Percentiles rank a stretch among this genome's conserved stretches.
Evolutionary conservation across 306 rosid species (phyloP).

Genomic region (Cucurbita argyrosperma): DNA sequence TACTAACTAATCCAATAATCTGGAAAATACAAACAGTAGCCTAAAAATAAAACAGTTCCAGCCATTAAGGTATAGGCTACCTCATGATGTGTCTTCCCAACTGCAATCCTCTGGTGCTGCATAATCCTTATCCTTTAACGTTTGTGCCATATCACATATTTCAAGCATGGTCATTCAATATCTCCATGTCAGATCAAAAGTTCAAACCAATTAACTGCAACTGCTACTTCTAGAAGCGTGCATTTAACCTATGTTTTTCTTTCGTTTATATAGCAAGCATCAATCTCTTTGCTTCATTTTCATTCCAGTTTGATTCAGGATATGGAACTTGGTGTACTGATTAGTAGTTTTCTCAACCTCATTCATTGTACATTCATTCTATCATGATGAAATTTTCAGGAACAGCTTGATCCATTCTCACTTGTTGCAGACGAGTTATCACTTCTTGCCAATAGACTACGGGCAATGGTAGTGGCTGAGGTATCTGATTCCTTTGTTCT

Average conservation of each 20-base stretch:
- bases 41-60: background rate
- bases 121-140: background rate
- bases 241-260: background rate
- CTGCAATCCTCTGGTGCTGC: background rate
- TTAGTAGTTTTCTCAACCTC: background rate
- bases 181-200: background rate
- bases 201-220: background rate
- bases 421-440: conserved; percentile 86
- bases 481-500: conserved; percentile 27
- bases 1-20: background rate
- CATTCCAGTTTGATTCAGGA: background rate
- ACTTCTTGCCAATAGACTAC: conserved; percentile 54
- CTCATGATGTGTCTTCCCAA: background rate
- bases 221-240: background rate
- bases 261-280: background rate
- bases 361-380: background rate
- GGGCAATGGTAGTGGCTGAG: conserved; percentile 76
- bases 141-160: background rate
- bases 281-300: background rate
- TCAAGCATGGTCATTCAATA: background rate
- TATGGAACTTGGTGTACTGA: background rate
- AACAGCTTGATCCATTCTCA: conserved; percentile 73
- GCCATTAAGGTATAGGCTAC: background rate
- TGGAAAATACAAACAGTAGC: background rate
- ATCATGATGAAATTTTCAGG: conserved; percentile 35